phyloP scores from a whole-genome alignment of 148 eudicot species.

The Limonium bicolor region DNA sequence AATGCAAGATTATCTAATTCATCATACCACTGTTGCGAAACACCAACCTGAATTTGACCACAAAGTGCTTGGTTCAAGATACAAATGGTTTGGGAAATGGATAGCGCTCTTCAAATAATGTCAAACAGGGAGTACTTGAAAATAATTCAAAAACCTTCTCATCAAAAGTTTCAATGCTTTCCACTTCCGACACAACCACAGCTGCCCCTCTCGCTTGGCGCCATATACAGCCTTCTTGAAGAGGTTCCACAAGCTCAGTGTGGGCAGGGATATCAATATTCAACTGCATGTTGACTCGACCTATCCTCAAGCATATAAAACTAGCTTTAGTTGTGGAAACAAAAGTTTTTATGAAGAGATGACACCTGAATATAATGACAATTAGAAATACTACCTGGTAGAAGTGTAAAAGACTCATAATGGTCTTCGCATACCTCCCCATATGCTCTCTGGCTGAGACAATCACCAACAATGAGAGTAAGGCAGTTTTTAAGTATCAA shows the following conservation, averaged over 20 bases:
- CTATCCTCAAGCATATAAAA: slow-evolving; percentile 20
- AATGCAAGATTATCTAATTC: slow-evolving; percentile 58
- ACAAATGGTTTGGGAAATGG: neutral
- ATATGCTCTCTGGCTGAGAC: too few relatives aligned
- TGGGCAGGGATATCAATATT: slow-evolving; percentile 49
- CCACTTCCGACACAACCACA: slow-evolving; percentile 38
- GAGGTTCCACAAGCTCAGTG: slow-evolving; percentile 57
- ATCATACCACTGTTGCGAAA: slow-evolving; percentile 84
- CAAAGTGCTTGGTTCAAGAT: neutral
- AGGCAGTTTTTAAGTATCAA: too few relatives aligned
- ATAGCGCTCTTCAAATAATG: neutral
- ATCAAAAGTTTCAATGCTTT: slow-evolving; percentile 21
- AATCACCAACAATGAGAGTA: too few relatives aligned
- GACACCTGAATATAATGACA: too few relatives aligned
- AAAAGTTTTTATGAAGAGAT: neutral
- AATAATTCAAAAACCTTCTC: slow-evolving; percentile 36
- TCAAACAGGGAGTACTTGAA: neutral
- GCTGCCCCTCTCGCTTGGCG: slow-evolving; percentile 86
- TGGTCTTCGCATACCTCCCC: too few relatives aligned
- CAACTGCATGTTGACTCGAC: slow-evolving; percentile 54
- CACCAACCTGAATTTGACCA: slow-evolving; percentile 45
- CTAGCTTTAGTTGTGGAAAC: neutral
- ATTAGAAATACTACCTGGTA: too few relatives aligned
- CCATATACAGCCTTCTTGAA: slow-evolving; percentile 76
- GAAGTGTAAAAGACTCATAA: slow-evolving; percentile 30